A percentile compares a stretch with the other conserved stretches of the same genome.
Evolutionary conservation across 2,329 filamentous ascomycete species (phyloP).

Genomic region (Aspergillus quadrilineatus): DNA sequence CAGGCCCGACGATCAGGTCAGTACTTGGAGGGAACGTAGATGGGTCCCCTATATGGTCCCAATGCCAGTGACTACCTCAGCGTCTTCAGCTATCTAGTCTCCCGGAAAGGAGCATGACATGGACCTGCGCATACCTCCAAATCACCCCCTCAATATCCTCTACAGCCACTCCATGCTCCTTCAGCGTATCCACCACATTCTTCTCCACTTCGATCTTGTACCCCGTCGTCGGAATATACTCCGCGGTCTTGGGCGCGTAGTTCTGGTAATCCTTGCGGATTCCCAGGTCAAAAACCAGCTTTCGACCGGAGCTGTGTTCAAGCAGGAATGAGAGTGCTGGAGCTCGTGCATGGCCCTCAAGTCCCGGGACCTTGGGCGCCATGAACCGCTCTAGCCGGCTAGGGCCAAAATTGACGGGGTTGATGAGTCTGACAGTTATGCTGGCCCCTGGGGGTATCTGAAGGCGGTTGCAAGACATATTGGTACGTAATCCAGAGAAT

Average conservation of each 20-base stretch:
- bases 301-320: slow-evolving; percentile 7
- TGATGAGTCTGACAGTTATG: slow-evolving; percentile 6
- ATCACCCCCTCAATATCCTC: slow-evolving; percentile 28
- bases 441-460: slow-evolving; percentile 4
- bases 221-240: slow-evolving; percentile 19
- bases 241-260: slow-evolving; percentile 22
- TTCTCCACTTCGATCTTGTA: slow-evolving; percentile 23
- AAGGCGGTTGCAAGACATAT: not conserved
- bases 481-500: too few relatives aligned
- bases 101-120: too few relatives aligned
- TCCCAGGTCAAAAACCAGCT: slow-evolving; percentile 32
- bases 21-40: slow-evolving; percentile 24
- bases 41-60: slow-evolving; percentile 31
- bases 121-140: slow-evolving; percentile 15
- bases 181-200: slow-evolving; percentile 28
- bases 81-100: too few relatives aligned
- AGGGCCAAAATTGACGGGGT: slow-evolving; percentile 9
- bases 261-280: slow-evolving; percentile 33
- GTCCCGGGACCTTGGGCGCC: slow-evolving; percentile 6
- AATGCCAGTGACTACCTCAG: slow-evolving; percentile 27
- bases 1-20: slow-evolving; percentile 26
- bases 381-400: slow-evolving; percentile 10
- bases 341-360: slow-evolving; percentile 1
- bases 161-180: slow-evolving; percentile 14
- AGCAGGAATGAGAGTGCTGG: slow-evolving; percentile 8